Percentiles rank a stretch among this genome's conserved stretches.
phyloP scores from a whole-genome alignment of 148 eudicot genomes.

The Arbutus unedo region DNA sequence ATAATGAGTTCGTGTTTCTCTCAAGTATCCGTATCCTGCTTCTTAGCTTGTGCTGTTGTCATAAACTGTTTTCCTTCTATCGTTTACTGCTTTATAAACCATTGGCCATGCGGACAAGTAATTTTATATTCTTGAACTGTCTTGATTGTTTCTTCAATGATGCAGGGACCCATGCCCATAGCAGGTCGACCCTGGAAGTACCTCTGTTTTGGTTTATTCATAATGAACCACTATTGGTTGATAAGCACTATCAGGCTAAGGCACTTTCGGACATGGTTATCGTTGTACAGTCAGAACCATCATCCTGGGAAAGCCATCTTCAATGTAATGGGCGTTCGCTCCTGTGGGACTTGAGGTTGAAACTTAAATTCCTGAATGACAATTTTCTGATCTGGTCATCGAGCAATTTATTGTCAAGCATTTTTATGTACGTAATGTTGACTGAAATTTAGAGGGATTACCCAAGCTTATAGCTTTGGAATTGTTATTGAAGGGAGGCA shows the following conservation, averaged over 20 bases:
- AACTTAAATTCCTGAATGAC: background rate
- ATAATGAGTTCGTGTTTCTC: background rate
- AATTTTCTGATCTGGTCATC: background rate
- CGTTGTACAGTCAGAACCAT: slow-evolving; percentile 79
- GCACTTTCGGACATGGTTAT: slow-evolving; percentile 94
- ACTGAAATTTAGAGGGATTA: background rate
- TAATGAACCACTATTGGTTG: slow-evolving; percentile 72
- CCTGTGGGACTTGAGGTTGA: slow-evolving; percentile 81
- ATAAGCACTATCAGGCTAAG: slow-evolving; percentile 94
- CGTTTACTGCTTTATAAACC: background rate
- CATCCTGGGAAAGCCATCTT: slow-evolving; percentile 95
- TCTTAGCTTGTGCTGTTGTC: background rate
- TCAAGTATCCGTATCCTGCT: background rate
- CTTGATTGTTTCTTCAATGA: slow-evolving; percentile 15
- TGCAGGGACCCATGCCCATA: slow-evolving; percentile 82
- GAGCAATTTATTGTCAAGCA: background rate
- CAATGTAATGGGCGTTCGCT: slow-evolving; percentile 89
- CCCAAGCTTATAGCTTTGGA: background rate
- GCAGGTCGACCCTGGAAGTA: slow-evolving; percentile 78
- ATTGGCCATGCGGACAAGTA: background rate
- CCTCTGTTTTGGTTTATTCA: slow-evolving; percentile 97
- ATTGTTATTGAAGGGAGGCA: background rate
- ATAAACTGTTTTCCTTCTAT: background rate
- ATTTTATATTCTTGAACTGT: background rate
- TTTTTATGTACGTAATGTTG: background rate